Percentiles rank a stretch among this genome's conserved stretches.
Evolutionary conservation across 345 rosid genomes (phyloP).

Genomic region (Excoecaria agallocha): DNA sequence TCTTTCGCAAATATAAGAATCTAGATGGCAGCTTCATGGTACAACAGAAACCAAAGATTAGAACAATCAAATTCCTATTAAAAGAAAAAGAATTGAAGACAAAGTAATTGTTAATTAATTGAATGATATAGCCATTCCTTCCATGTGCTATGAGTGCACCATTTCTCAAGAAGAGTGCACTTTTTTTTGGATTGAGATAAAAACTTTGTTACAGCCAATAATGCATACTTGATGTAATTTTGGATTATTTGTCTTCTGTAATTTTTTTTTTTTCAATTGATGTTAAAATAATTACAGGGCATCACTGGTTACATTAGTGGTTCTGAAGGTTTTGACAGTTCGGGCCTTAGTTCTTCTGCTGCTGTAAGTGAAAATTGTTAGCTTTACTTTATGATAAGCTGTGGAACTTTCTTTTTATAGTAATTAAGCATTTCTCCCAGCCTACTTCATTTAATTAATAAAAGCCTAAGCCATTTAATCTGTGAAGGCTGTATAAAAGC

Average conservation of each 20-base stretch:
- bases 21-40: neutral
- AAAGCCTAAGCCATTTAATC: neutral
- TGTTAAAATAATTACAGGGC: slow-evolving; percentile 56
- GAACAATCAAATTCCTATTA: neutral
- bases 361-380: slow-evolving; percentile 59
- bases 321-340: slow-evolving; percentile 83
- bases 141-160: neutral
- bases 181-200: neutral
- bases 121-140: neutral
- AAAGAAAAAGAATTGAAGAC: neutral
- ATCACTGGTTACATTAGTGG: slow-evolving; percentile 81
- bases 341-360: slow-evolving; percentile 98
- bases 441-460: neutral
- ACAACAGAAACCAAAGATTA: neutral
- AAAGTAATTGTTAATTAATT: neutral
- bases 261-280: neutral
- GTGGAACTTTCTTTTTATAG: slow-evolving; percentile 3
- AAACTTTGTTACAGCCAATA: neutral
- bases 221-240: neutral
- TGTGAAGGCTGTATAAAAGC: neutral
- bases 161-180: neutral
- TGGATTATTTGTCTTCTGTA: neutral
- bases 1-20: neutral
- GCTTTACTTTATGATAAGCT: slow-evolving; percentile 8
- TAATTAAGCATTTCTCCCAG: too few species aligned